phyloP scores from a whole-genome alignment of 2,329 filamentous ascomycete species.

The Beauveria varroae region DNA sequence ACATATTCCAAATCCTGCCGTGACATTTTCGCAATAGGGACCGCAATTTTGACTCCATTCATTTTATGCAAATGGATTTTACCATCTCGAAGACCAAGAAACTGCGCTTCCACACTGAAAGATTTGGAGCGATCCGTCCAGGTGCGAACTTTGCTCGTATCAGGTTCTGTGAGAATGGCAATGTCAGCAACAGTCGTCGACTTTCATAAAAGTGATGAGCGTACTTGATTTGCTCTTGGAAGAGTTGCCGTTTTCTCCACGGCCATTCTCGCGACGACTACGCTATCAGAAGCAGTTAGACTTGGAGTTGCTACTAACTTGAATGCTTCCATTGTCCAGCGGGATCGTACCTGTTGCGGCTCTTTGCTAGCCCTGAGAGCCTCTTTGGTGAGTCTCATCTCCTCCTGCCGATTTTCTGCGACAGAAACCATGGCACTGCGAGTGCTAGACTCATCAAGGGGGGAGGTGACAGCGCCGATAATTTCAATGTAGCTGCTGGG shows the following conservation, averaged over 20 bases:
- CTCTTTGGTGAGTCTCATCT: conserved; percentile 76
- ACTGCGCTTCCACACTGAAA: conserved; percentile 96
- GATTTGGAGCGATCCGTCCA: conserved; percentile 95
- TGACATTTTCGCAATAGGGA: conserved; percentile 93
- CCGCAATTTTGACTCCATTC: conserved; percentile 97
- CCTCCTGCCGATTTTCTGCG: conserved; percentile 71
- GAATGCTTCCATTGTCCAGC: conserved; percentile 38
- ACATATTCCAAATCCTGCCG: conserved; percentile 92
- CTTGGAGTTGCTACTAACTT: conserved; percentile 35
- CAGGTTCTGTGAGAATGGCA: conserved; percentile 55
- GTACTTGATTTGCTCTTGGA: conserved; percentile 64
- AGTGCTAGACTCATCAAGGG: conserved; percentile 42
- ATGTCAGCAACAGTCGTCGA: not conserved
- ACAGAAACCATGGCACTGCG: conserved; percentile 54
- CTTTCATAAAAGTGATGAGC: conserved; percentile 22
- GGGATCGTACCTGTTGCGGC: conserved; percentile 59
- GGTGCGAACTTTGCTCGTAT: conserved; percentile 72
- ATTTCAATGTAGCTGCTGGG: conserved; percentile 95
- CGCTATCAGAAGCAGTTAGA: conserved; percentile 64
- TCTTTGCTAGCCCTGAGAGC: conserved; percentile 59
- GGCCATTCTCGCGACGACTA: conserved; percentile 60
- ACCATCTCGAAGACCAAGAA: conserved; percentile 86
- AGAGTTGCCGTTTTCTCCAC: conserved; percentile 45
- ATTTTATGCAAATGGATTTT: conserved; percentile 97
- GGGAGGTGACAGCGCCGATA: conserved; percentile 55